Conservation (phyloP, 352 stramenopile species). For the Globisporangium spiculum region DNA sequence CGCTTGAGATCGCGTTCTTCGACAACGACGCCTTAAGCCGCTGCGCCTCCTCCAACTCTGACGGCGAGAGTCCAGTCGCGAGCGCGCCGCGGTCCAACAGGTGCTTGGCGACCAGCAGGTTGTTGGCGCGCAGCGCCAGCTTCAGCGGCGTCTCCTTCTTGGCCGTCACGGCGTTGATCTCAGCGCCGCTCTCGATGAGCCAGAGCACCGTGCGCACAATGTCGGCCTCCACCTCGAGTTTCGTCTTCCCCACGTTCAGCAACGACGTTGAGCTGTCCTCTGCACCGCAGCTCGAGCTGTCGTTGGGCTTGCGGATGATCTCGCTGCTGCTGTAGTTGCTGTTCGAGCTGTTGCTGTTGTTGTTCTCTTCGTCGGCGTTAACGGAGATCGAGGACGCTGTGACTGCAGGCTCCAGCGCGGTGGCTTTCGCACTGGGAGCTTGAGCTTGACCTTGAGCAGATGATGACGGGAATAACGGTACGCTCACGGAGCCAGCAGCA, state of each 20-base stretch:
- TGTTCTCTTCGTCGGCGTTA: conserved; percentile 24
- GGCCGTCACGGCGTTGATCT: conserved; percentile 52
- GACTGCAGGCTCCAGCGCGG: conserved; percentile 26
- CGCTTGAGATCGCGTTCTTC: conserved; percentile 61
- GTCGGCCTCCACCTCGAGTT: conserved; percentile 45
- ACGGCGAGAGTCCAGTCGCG: conserved; percentile 35
- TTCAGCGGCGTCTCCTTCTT: conserved; percentile 55
- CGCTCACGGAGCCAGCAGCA: not conserved
- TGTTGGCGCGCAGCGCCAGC: conserved; percentile 45
- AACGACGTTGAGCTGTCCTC: conserved; percentile 4
- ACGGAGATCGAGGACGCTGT: conserved; percentile 34
- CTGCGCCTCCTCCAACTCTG: conserved; percentile 43
- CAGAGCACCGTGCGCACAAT: conserved; percentile 64
- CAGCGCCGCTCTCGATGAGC: conserved; percentile 72
- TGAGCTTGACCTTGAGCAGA: not conserved
- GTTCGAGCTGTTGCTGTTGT: conserved; percentile 18
- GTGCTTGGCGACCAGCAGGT: conserved; percentile 52
- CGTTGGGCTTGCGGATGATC: conserved; percentile 1
- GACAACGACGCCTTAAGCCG: conserved; percentile 49
- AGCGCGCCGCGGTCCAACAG: conserved; percentile 51
- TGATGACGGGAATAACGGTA: not conserved
- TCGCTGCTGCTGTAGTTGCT: conserved; percentile 25
- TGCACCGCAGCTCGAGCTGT: not conserved
- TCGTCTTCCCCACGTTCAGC: conserved; percentile 26
- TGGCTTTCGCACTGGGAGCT: conserved; percentile 8